These are phyloP conservation scores for Auricularia sp. DNA, from an alignment of 768 basidiomycete genomes.

Conservation along the genomic window DNA sequence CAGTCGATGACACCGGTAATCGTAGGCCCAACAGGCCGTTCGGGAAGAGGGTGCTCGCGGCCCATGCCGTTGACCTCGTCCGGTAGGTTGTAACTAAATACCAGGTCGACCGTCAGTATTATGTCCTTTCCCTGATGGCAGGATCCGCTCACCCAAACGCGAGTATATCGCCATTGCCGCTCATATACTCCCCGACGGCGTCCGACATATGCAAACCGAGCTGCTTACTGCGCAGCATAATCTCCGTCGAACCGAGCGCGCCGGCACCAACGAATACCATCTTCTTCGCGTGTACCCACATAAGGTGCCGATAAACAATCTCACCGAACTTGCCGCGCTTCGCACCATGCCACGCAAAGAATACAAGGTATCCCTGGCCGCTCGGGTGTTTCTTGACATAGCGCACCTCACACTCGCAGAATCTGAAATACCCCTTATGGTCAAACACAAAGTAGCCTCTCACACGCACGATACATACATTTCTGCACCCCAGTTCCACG, in stretches of 20 bases:
- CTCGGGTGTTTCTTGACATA: constrained; percentile 1
- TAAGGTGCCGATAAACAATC: not conserved
- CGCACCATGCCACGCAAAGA: not conserved
- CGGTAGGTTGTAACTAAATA: not conserved
- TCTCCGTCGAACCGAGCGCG: constrained; percentile 4
- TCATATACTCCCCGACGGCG: not conserved
- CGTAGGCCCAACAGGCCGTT: not conserved
- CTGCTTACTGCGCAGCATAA: constrained; percentile 5
- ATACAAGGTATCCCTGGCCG: not conserved
- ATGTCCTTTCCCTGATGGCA: too few species aligned
- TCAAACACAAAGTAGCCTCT: not conserved
- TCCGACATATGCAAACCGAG: not conserved
- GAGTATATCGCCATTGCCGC: constrained; percentile 3
- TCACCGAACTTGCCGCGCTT: not conserved
- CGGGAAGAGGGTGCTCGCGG: not conserved
- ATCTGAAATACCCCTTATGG: not conserved
- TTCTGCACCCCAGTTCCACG: constrained; percentile 4
- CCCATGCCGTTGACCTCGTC: constrained; percentile 3
- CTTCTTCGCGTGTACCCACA: not conserved
- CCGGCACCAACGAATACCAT: not conserved
- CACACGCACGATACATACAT: not conserved
- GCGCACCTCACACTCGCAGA: constrained; percentile 5
- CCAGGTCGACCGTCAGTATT: not conserved
- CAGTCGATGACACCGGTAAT: constrained; percentile 6
- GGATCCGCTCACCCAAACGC: not conserved